These are phyloP conservation scores for Tylopilus sp. DNA, from an alignment of 1,284 basidiomycete genomes.

Conservation along the genomic window DNA sequence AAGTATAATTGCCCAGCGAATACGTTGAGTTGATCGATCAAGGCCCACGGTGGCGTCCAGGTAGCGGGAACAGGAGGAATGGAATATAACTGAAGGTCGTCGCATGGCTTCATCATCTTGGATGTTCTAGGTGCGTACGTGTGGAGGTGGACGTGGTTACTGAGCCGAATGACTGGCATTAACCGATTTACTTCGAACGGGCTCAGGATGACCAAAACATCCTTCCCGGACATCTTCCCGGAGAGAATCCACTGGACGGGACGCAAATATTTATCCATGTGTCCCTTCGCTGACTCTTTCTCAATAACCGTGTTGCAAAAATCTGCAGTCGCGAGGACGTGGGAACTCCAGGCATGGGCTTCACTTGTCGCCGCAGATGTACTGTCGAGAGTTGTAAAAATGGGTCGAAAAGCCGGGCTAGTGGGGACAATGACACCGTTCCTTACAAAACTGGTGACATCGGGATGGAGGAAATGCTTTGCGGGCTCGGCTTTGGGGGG, in stretches of 20 bases:
- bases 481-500: conserved; percentile 36
- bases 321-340: conserved; percentile 38
- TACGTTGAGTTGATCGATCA: conserved; percentile 36
- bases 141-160: conserved; percentile 49
- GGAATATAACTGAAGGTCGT: conserved; percentile 49
- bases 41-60: conserved; percentile 4
- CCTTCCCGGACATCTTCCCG: not conserved
- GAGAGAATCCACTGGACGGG: conserved; percentile 56
- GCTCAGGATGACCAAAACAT: conserved; percentile 50
- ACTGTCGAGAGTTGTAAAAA: conserved; percentile 13
- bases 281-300: no score
- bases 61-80: conserved; percentile 35
- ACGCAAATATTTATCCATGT: conserved; percentile 46
- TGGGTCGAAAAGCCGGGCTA: conserved; percentile 6
- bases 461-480: conserved; percentile 24
- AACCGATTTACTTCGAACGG: conserved; percentile 55
- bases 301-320: conserved; percentile 18
- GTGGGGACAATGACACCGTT: conserved; percentile 19
- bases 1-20: conserved; percentile 26
- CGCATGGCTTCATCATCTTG: conserved; percentile 46
- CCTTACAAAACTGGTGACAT: conserved; percentile 31
- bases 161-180: conserved; percentile 48
- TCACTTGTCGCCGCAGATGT: conserved; percentile 1
- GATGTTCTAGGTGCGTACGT: conserved; percentile 52
- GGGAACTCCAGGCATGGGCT: conserved; percentile 18